Conservation (phyloP, 2,329 filamentous ascomycete species). For the Colletotrichum sp. region DNA sequence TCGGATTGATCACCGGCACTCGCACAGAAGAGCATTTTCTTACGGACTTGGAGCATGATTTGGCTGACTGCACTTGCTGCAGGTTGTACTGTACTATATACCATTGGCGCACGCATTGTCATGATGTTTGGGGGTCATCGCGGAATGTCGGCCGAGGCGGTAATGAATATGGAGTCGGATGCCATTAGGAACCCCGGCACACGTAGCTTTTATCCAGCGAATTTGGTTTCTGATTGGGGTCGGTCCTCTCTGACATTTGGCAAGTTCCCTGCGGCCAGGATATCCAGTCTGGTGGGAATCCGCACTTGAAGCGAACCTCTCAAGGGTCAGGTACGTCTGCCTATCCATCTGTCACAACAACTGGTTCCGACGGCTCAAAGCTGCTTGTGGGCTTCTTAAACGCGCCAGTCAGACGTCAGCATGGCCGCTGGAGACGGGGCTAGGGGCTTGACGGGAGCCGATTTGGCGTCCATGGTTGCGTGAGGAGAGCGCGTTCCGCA, state of each 20-base stretch:
- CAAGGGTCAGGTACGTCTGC: not conserved
- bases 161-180: not conserved
- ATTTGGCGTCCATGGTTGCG: not conserved
- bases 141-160: slow-evolving; percentile 7
- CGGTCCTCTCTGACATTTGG: not conserved
- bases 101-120: not conserved
- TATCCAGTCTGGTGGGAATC: not conserved
- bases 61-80: slow-evolving; percentile 5
- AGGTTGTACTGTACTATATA: slow-evolving; percentile 12
- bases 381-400: not conserved
- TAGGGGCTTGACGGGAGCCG: not conserved
- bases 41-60: not conserved
- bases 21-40: not conserved
- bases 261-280: not conserved
- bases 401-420: slow-evolving; percentile 3
- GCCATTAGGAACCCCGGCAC: not conserved
- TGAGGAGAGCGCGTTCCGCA: not conserved
- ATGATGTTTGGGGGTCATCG: not conserved
- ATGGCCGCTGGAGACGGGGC: not conserved
- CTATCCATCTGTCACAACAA: not conserved
- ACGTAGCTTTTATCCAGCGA: not conserved
- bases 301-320: not conserved
- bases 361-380: not conserved
- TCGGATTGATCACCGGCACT: slow-evolving; percentile 49
- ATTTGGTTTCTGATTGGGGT: not conserved